phyloP scores from a whole-genome alignment of 208 protist genomes.

The Histomonas meleagridis region DNA sequence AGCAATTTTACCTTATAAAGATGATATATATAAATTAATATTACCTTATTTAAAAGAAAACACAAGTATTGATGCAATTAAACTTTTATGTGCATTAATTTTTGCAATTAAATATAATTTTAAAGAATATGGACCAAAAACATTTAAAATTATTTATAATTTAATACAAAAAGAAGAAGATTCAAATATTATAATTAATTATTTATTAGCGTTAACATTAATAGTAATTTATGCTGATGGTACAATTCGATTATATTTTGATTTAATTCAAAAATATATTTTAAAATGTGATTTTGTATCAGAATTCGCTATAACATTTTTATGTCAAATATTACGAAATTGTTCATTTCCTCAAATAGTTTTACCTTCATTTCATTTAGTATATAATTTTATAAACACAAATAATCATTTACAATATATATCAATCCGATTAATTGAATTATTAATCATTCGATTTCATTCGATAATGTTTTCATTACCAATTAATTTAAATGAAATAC shows the following conservation, averaged over 20 bases:
- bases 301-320: not conserved
- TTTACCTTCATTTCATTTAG: not conserved
- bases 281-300: not conserved
- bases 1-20: not conserved
- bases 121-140: not conserved
- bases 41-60: not conserved
- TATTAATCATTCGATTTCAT: not conserved
- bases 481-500: no score
- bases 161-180: not conserved
- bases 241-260: not conserved
- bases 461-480: not conserved
- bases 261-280: not conserved
- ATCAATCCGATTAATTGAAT: not conserved
- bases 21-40: not conserved
- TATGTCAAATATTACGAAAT: not conserved
- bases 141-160: not conserved
- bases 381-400: not conserved
- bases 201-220: not conserved
- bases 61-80: not conserved
- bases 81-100: not conserved
- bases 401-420: not conserved
- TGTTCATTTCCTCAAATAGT: not conserved
- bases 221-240: not conserved
- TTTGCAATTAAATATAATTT: not conserved
- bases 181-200: not conserved